These are phyloP conservation scores for Carex pumila DNA, from an alignment of 176 grass and related monocot species.

Conservation along the genomic window DNA sequence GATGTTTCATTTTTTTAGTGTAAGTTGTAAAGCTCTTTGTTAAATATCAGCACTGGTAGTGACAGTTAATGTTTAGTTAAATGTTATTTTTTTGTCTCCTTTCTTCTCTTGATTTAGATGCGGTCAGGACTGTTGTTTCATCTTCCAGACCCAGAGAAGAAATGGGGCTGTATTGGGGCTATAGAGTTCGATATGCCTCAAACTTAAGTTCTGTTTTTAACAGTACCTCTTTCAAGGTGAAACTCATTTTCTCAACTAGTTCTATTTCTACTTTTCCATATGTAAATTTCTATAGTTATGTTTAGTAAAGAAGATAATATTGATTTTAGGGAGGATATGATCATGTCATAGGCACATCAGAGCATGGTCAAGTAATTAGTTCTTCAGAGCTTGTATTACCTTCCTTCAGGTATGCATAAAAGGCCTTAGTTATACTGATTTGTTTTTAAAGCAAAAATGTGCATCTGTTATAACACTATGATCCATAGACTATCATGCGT, in stretches of 20 bases:
- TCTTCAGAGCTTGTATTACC: slow-evolving; percentile 85
- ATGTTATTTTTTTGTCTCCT: background rate
- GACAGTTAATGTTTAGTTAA: background rate
- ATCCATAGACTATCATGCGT: background rate
- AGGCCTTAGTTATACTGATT: background rate
- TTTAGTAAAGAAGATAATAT: slow-evolving; percentile 6
- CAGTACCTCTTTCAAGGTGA: slow-evolving; percentile 57
- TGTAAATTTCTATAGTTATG: slow-evolving; percentile 10
- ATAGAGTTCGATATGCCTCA: slow-evolving; percentile 83
- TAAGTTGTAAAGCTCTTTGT: background rate
- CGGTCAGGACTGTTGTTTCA: slow-evolving; percentile 49
- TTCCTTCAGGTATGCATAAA: slow-evolving; percentile 53
- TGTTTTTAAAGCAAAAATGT: background rate
- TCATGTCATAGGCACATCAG: slow-evolving; percentile 93
- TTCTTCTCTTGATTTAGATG: slow-evolving; percentile 37
- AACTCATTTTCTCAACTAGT: slow-evolving; percentile 18
- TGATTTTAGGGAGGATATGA: slow-evolving; percentile 72
- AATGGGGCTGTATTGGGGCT: slow-evolving; percentile 80
- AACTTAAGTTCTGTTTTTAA: slow-evolving; percentile 70
- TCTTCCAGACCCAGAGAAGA: slow-evolving; percentile 49
- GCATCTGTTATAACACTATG: background rate
- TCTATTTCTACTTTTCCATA: background rate
- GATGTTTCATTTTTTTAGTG: slow-evolving; percentile 1
- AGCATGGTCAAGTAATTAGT: slow-evolving; percentile 74
- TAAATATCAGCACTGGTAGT: background rate